Percentiles rank a stretch among this genome's conserved stretches.
phyloP scores from a whole-genome alignment of 2,329 filamentous ascomycete genomes.

The Pestalotiopsis sp. region DNA sequence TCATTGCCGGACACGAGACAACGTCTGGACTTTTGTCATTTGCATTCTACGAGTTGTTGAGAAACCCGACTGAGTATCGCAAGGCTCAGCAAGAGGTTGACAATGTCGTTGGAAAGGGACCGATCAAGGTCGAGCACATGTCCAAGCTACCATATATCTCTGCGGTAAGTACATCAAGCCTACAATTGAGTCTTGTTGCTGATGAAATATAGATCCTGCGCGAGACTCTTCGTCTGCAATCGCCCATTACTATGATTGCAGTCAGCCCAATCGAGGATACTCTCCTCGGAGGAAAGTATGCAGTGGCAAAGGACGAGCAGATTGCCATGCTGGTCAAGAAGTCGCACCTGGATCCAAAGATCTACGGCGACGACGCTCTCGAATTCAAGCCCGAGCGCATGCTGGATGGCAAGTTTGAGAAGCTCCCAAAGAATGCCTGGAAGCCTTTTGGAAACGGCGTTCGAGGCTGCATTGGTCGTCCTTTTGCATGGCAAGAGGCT shows the following conservation, averaged over 20 bases:
- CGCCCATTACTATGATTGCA: slow-evolving; percentile 60
- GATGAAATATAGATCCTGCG: slow-evolving; percentile 40
- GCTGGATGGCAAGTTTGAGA: slow-evolving; percentile 68
- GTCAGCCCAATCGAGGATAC: slow-evolving; percentile 55
- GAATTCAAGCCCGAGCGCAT: slow-evolving; percentile 73
- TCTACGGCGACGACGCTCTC: slow-evolving; percentile 66
- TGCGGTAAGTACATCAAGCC: slow-evolving; percentile 57
- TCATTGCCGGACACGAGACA: slow-evolving; percentile 70
- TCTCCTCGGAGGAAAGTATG: slow-evolving; percentile 63
- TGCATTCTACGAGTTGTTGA: slow-evolving; percentile 64
- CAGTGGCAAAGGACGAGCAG: slow-evolving; percentile 52
- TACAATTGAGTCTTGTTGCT: slow-evolving; percentile 28
- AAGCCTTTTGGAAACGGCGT: slow-evolving; percentile 77
- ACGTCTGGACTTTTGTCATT: slow-evolving; percentile 69
- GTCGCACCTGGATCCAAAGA: slow-evolving; percentile 62
- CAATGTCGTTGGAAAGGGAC: slow-evolving; percentile 58
- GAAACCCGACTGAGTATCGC: slow-evolving; percentile 59
- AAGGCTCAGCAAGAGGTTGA: slow-evolving; percentile 72
- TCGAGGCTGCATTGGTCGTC: slow-evolving; percentile 70
- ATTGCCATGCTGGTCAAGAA: slow-evolving; percentile 52
- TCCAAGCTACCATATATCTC: slow-evolving; percentile 66
- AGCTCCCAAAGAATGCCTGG: slow-evolving; percentile 64
- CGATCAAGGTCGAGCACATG: slow-evolving; percentile 60
- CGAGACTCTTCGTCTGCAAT: slow-evolving; percentile 65
- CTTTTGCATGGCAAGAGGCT: slow-evolving; percentile 76